These are phyloP conservation scores for Trichophaea hybrida DNA, from an alignment of 2,329 filamentous ascomycete genomes.

Conservation along the genomic window DNA sequence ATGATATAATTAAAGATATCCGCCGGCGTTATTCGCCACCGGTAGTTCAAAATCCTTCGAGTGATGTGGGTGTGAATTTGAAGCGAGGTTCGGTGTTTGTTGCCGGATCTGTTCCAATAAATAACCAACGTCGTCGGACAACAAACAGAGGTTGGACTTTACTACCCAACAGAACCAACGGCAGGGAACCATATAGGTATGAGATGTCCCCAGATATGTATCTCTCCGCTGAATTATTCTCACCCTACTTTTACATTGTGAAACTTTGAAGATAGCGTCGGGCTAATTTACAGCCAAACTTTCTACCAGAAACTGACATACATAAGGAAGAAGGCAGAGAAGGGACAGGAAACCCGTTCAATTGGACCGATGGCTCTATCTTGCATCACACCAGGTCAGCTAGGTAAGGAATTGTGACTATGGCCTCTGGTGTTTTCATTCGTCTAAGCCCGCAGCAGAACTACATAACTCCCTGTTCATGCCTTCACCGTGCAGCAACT, in stretches of 20 bases:
- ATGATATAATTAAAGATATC: too few species aligned
- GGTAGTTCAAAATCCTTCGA: too few species aligned
- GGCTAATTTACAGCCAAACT: not conserved
- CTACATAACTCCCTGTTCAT: not conserved
- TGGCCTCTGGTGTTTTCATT: constrained; percentile 1
- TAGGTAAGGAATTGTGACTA: not conserved
- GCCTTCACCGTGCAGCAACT: not conserved
- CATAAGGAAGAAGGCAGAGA: not conserved
- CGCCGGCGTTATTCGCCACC: too few species aligned
- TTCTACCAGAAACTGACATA: too few species aligned
- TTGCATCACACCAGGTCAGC: not conserved
- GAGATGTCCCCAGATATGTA: not conserved
- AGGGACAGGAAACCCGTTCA: not conserved
- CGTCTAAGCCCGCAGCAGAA: not conserved
- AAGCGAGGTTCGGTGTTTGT: too few species aligned
- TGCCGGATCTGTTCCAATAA: too few species aligned
- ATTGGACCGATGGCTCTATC: not conserved
- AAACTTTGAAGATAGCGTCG: not conserved
- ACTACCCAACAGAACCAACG: too few species aligned
- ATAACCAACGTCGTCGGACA: too few species aligned
- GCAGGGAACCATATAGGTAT: too few species aligned
- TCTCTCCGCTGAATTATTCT: not conserved
- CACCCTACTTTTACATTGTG: not conserved
- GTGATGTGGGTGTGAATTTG: too few species aligned
- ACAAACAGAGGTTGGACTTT: too few species aligned